phyloP scores from a whole-genome alignment of 768 basidiomycete species.

The Neoboletus magnificus region DNA sequence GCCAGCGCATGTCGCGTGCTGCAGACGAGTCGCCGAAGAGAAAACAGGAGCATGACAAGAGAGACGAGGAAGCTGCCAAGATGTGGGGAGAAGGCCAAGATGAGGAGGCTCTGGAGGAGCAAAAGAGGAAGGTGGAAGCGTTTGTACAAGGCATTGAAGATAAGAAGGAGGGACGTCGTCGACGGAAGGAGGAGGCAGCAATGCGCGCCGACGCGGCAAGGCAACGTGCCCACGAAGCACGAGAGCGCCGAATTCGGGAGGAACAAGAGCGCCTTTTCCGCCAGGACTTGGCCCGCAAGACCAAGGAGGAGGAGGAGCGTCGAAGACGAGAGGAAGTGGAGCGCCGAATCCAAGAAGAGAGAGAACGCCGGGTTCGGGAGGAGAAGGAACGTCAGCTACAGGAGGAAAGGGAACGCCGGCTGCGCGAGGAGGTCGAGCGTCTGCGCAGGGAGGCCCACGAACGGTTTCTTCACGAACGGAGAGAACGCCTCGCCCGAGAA shows the following conservation, averaged over 20 bases:
- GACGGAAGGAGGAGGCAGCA: constrained; percentile 12
- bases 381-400: constrained; percentile 12
- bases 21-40: constrained; percentile 10
- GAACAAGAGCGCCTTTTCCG: constrained; percentile 17
- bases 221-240: constrained; percentile 18
- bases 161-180: not conserved
- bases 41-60: constrained; percentile 11
- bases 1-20: constrained; percentile 24
- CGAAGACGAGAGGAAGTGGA: constrained; percentile 11
- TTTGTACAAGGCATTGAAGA: constrained; percentile 13
- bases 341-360: constrained; percentile 3
- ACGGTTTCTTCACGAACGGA: constrained; percentile 6
- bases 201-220: constrained; percentile 13
- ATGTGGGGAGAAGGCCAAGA: constrained; percentile 15
- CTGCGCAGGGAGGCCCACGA: constrained; percentile 4
- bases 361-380: constrained; percentile 5
- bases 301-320: constrained; percentile 15
- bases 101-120: constrained; percentile 13
- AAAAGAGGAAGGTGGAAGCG: constrained; percentile 19
- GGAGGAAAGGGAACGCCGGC: constrained; percentile 3
- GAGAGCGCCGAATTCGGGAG: constrained; percentile 22
- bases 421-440: constrained; percentile 18
- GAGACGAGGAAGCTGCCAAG: constrained; percentile 20
- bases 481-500: constrained; percentile 17
- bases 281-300: constrained; percentile 4